Evolutionary conservation across 1,139 yeast species (phyloP), one percentile per base, ranked within the genome.

Genomic region (Taphrina wiesneri): DNA sequence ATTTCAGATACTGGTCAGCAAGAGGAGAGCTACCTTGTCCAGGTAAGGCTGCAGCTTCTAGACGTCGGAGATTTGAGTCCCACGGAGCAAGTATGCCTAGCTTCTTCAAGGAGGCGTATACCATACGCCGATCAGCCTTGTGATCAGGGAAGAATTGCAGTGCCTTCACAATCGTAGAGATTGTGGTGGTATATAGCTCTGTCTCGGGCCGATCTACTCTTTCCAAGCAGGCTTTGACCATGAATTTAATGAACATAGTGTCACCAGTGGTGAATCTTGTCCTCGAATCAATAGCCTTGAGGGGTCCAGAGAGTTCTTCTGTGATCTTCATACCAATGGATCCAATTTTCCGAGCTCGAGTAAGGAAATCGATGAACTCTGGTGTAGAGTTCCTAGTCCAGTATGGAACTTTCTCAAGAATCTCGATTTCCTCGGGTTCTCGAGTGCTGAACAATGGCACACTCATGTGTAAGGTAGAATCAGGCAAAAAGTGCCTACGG

Each of bases 401-500:
- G n/a, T 6, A 9, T 17, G 57, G 34, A n/a, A 51, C 51, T 17
- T n/a, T 49, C 21, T 26, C 36, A 19, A 51, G 36, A 19, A 13
- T 19, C 28, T 36, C 28, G 23, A 60, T 45, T 13, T 51, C 39
- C 6, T 26, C 28, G 13, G 56, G 51, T 17, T 34, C 28, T 21
- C 64, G 64, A 11, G 64, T 51, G 23, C 46, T 23, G 32, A 60
- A 60, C 25, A 51, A 11, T 5, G 64, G 64, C 19, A 60, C 51
- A 39, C 51, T 60, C 39, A 60, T 28, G 47, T 41, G 56, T 30
- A 41, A 26, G 25, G 43, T 30, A 13, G 57, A 25, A 26, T 60
- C 64, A 15, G 64, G 64, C 41, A 60, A n/a, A 36, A 60, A 60
- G 21, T 60, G 64, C 15, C 23, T 25, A 13, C 64, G 64, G 23